Evolutionary conservation across 805 yeast genomes (phyloP), one percentile per base, ranked within the genome.

Genomic region (Myxozyma nipponensis): DNA sequence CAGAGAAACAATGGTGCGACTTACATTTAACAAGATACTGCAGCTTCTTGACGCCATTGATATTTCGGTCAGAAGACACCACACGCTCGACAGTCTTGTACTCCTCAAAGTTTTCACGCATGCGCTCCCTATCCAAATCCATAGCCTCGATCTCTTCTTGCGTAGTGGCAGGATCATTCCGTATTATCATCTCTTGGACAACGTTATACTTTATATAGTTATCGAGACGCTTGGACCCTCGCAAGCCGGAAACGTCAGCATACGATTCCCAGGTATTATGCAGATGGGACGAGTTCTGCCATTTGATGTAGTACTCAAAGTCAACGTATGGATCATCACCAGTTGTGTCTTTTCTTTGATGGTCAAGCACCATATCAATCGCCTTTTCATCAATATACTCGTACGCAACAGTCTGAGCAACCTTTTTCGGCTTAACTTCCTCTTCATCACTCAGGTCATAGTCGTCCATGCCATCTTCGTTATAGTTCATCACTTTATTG

Each of bases 211-310:
- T 85, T 65, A 90, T 84, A 68, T 89, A 93, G 69, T 93, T 93
- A 53, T 91, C 98, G 19, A 93, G 77, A 59, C 84, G 83, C 66
- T 95, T 86, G 59, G 79, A 73, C 39, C 99, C 98, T 65, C 83
- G 83, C 54, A 74, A 67, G 5, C 71, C 69, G 22, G 58, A 46
- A n/a, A 75, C 59, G 23, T 63, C 64, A 10, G 68, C 69, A 69
- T 84, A 89, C 1, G 78, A 66, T 65, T 90, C 96, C 97, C 97
- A 93, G 0, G 96, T 83, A 67, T 91, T 93, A 69, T 93, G 99
- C 55, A 93, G 73, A 70, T 93, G 98, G 13, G 97, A 86, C 55
- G 81, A 74, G 47, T 79, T 86, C 18, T 78, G 74, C 98, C 99
- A 93, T 70, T 93, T 93, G 60, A 93, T 77, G 19, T 54, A 57